Conservation (phyloP, 352 stramenopile genomes). For the Pythium coloratum region DNA sequence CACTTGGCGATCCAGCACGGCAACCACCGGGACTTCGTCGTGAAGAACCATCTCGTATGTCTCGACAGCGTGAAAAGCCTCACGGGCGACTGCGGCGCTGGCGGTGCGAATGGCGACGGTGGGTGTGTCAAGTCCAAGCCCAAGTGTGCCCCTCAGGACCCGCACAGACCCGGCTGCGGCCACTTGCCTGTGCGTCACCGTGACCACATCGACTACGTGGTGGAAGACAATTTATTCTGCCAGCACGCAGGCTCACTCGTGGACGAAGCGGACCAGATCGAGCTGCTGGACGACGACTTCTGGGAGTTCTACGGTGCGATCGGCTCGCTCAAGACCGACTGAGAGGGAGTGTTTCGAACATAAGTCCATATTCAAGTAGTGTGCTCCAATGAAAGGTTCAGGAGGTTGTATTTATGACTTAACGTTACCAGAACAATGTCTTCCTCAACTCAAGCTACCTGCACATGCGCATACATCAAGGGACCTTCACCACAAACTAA, state of each 20-base stretch:
- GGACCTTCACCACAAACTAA: no score
- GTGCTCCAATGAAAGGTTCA: no score
- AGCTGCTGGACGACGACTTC: constrained; percentile 78
- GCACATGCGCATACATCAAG: no score
- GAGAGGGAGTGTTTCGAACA: not conserved
- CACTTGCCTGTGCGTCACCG: constrained; percentile 73
- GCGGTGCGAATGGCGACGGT: constrained; percentile 11
- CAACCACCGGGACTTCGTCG: constrained; percentile 79
- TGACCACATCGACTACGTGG: constrained; percentile 84
- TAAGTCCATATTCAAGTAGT: no score
- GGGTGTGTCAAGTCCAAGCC: constrained; percentile 18
- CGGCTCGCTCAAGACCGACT: constrained; percentile 51
- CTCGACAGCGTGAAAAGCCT: constrained; percentile 68
- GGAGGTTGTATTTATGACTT: no score
- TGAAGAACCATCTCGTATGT: constrained; percentile 82
- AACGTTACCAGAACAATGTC: no score
- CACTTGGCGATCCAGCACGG: constrained; percentile 79
- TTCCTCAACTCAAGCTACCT: no score
- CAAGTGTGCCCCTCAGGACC: constrained; percentile 33
- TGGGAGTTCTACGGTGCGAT: constrained; percentile 82
- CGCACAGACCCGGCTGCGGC: constrained; percentile 65
- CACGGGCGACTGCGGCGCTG: constrained; percentile 32
- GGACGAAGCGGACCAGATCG: constrained; percentile 52
- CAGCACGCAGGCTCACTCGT: constrained; percentile 54
- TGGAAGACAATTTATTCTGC: constrained; percentile 80